A percentile compares a stretch with the other conserved stretches of the same genome.
These are phyloP conservation scores for Apiotrichum mycotoxinovorans DNA, from an alignment of 1,284 basidiomycete genomes.

Conservation along the genomic window DNA sequence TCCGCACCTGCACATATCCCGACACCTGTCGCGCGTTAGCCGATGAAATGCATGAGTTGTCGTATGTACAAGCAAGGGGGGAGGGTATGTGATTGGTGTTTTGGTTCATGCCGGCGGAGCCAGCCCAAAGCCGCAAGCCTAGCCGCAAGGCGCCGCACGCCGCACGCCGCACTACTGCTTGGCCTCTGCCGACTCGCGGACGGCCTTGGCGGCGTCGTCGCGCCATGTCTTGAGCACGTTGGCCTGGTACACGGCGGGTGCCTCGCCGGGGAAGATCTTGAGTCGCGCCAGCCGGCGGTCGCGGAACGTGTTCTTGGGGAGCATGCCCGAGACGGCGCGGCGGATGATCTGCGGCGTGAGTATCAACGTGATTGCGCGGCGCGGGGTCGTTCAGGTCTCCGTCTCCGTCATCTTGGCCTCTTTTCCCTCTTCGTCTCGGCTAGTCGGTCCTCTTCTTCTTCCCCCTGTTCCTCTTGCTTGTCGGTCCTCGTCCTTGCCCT, in stretches of 20 bases:
- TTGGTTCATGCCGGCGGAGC: too few relatives aligned
- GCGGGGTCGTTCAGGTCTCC: too few relatives aligned
- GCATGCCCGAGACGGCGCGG: conserved; percentile 93
- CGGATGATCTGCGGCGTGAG: conserved; percentile 72
- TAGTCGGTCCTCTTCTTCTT: too few relatives aligned
- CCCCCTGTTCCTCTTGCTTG: too few relatives aligned
- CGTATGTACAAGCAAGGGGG: not conserved
- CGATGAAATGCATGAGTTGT: conserved; percentile 9
- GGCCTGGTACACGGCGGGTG: conserved; percentile 27
- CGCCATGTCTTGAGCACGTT: conserved; percentile 44
- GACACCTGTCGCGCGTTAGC: too few relatives aligned
- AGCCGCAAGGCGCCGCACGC: not conserved
- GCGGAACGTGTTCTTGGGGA: conserved; percentile 91
- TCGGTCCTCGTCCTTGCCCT: too few relatives aligned
- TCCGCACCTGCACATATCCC: not conserved
- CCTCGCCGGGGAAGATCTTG: conserved; percentile 69
- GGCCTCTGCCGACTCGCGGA: not conserved
- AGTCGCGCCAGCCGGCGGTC: conserved; percentile 78
- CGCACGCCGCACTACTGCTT: not conserved
- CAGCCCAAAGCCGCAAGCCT: too few relatives aligned
- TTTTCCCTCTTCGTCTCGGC: too few relatives aligned
- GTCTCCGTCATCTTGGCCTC: too few relatives aligned
- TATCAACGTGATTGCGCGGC: not conserved
- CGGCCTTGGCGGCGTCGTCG: conserved; percentile 12
- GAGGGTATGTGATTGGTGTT: not conserved